phyloP scores from a whole-genome alignment of 345 rosid species.

The Salix koriyanagi region DNA sequence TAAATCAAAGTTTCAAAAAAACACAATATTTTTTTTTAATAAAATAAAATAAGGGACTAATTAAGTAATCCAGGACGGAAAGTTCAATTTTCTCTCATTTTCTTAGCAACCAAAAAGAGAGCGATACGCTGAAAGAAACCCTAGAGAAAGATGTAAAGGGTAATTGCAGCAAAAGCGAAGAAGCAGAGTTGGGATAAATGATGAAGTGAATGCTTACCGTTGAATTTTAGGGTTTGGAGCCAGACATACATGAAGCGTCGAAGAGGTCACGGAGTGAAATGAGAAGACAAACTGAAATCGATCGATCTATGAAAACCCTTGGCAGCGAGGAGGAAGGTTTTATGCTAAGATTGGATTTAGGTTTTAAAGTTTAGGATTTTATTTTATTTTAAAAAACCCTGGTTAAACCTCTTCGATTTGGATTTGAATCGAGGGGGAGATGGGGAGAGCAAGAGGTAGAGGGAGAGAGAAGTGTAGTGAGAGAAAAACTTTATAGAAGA shows the following conservation, averaged over 20 bases:
- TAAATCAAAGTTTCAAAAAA: no score
- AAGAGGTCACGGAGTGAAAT: background rate
- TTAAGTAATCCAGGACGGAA: background rate
- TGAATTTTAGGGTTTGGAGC: background rate
- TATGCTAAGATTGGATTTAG: background rate
- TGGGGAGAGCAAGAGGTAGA: no score
- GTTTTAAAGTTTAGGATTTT: background rate
- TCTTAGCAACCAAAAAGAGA: background rate
- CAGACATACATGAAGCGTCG: background rate
- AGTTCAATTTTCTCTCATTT: background rate
- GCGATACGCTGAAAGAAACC: background rate
- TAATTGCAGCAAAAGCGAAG: background rate
- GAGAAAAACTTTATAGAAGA: no score
- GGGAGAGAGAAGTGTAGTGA: no score
- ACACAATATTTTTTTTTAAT: background rate
- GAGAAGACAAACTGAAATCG: background rate
- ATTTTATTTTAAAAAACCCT: background rate
- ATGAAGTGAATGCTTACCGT: background rate
- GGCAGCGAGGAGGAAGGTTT: background rate
- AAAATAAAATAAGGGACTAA: background rate
- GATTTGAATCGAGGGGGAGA: background rate
- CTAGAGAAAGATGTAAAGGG: background rate
- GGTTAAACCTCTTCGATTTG: background rate
- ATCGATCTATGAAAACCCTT: background rate
- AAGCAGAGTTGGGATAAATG: background rate